Conservation (phyloP, 2,329 filamentous ascomycete genomes). For the Pseudofabraea citricarpa region DNA sequence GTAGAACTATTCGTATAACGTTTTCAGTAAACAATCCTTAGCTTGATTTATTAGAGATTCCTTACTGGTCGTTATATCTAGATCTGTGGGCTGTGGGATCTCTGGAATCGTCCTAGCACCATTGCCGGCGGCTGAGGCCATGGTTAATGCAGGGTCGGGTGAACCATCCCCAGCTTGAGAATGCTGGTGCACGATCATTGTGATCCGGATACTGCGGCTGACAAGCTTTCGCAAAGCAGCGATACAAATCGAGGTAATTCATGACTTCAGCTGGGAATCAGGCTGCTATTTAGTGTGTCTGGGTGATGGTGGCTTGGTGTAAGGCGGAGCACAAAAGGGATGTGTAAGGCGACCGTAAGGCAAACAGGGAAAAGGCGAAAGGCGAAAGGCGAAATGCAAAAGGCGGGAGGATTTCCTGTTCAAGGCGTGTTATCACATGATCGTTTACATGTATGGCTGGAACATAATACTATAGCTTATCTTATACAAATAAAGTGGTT, state of each 20-base stretch:
- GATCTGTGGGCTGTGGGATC: too few species aligned
- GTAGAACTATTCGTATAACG: background rate
- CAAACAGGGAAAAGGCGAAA: background rate
- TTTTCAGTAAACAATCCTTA: too few species aligned
- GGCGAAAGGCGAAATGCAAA: constrained; percentile 4
- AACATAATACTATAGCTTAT: background rate
- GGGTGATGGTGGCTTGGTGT: constrained; percentile 5
- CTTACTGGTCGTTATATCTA: too few species aligned
- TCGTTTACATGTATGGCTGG: background rate
- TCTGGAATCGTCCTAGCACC: too few species aligned
- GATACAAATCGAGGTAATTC: background rate
- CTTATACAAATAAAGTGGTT: background rate
- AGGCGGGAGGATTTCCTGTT: background rate
- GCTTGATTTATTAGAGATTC: too few species aligned
- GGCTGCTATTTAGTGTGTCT: constrained; percentile 8
- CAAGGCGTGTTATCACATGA: background rate
- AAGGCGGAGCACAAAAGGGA: constrained; percentile 7
- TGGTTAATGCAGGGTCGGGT: too few species aligned
- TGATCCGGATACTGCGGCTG: background rate
- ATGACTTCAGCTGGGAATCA: constrained; percentile 7
- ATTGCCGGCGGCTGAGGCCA: too few species aligned
- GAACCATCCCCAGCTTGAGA: too few species aligned
- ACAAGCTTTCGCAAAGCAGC: background rate
- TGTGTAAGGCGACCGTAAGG: background rate
- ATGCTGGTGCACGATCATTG: background rate